Evolutionary conservation across 805 yeast species (phyloP), one percentile per base, ranked within the genome.

Genomic region (Metschnikowia lachancei): DNA sequence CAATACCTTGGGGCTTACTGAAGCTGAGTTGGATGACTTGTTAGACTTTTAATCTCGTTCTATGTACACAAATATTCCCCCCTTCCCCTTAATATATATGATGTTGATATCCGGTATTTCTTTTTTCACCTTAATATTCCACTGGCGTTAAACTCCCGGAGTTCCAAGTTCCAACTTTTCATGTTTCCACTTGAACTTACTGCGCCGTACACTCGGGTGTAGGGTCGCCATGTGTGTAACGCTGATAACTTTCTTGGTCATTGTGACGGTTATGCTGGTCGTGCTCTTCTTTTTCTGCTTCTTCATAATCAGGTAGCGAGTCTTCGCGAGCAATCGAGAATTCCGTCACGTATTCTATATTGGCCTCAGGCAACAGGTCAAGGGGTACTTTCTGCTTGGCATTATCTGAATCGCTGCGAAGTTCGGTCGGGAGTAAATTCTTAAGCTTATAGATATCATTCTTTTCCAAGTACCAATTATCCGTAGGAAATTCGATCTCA

Each of bases 401-500:
- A 39, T 60, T 60, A 40, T 53, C 60, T n/a, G 53, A 51, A 8
- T 36, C 41, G 18, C 41, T 42, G 19, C 29, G 30, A 34, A 66
- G 55, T 2, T 59, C 66, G 47, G 48, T 64, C 3, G 87, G 90
- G 41, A 86, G 66, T 17, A 83, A 66, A 47, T 80, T 77, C 53
- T 69, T 72, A 43, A 86, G 67, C 50, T 74, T 77, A 19, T 65
- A 48, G 3, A 83, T 44, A 58, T 89, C 96, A 47, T 80, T 74
- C 56, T 76, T 78, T 62, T 89, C 96, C 54, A 79, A 64, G 58
- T 83, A 83, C 97, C 97, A 90, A 58, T 83, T 78, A 63, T 89
- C 95, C 30, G 75, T 74, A 2, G 97, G 97, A 62, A 91, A 90
- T 55, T 82, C 88, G 43, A 91, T 80, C 17, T 78, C 79, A n/a